A percentile compares a stretch with the other conserved stretches of the same genome.
Evolutionary conservation across 1,284 basidiomycete species (phyloP).

Genomic region (Chalciporus sp.): DNA sequence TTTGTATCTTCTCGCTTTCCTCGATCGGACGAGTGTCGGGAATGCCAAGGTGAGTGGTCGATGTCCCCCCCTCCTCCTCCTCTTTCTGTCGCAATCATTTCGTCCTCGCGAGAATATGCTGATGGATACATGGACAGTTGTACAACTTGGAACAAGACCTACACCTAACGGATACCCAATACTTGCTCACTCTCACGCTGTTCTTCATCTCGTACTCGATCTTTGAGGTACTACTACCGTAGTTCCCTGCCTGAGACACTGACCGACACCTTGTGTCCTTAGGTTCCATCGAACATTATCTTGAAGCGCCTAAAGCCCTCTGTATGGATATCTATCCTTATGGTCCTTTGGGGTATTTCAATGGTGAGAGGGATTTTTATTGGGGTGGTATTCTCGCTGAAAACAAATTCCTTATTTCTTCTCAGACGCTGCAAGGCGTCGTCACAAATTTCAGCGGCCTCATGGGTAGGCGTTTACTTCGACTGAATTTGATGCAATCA

Average conservation of each 20-base stretch:
- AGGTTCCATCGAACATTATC: constrained; percentile 71
- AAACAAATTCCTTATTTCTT: not conserved
- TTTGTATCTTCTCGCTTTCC: constrained; percentile 73
- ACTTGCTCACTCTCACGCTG: constrained; percentile 62
- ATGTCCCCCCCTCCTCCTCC: too few species aligned
- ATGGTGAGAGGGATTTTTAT: constrained; percentile 48
- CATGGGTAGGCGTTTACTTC: constrained; percentile 47
- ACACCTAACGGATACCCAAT: constrained; percentile 62
- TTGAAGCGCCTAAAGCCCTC: constrained; percentile 72
- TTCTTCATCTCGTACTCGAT: constrained; percentile 68
- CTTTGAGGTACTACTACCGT: constrained; percentile 48
- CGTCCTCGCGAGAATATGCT: not conserved
- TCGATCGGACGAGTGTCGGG: constrained; percentile 81
- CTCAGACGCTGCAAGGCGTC: constrained; percentile 67
- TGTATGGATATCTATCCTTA: constrained; percentile 63
- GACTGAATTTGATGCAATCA: not conserved
- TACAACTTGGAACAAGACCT: constrained; percentile 58
- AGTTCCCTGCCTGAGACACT: not conserved
- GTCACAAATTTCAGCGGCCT: constrained; percentile 66
- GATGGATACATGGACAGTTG: constrained; percentile 40
- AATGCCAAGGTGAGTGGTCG: constrained; percentile 63
- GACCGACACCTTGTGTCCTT: not conserved
- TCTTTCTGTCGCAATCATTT: constrained; percentile 5
- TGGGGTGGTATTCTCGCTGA: not conserved
- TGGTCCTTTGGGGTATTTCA: constrained; percentile 71